Base-by-base conservation (phyloP, 352 stramenopile species). In the Pythium rhizo-oryzae region DNA sequence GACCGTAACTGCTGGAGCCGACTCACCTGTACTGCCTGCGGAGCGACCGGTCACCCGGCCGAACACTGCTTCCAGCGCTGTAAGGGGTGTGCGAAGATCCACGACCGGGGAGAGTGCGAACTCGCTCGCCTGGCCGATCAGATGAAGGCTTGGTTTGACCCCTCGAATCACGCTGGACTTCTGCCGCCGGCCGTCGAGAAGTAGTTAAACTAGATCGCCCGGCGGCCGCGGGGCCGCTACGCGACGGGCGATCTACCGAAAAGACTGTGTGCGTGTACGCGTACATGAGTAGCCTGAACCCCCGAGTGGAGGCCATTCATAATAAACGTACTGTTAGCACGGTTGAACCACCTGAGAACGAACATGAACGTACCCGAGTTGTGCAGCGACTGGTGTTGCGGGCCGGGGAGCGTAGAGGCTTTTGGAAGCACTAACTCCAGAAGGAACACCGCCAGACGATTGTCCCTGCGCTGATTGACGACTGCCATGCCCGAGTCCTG, bases 391-490 rank as follows among this genome's bases (percentile, higher is more conserved):
- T 80, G 19, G 25, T 58, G 1, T n/a, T 81, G 0, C 16, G 39
- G 7, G 54, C 37, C 0, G 74, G 74, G 9, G 69, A 75, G 37
- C 56, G 59, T 8, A 62, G 69, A 4, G 68, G 68, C 0, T 79
- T 69, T 21, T 76, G 69, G 69, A 53, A 63, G 13, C 23, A 76
- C 49, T 65, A 67, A 18, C 33, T 62, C 2, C 33, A 60, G 16
- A 77, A 80, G 55, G 39, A 25, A 37, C 71, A 75, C 18, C 55
- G 60, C 18, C 62, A 81, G 41, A 68, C 65, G 16, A 77, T 78
- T 46, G 62, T 67, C 0, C 8, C 4, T 0, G 67, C 64, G 0
- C 60, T 56, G 30, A 44, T 78, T 13, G 46, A 78, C 53, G 66
- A 78, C 51, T 37, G 39, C 2, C 51, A 61, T 6, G 65, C 74